Conservation (phyloP, 2,329 filamentous ascomycete genomes). For the Phaeosphaeria sp. region DNA sequence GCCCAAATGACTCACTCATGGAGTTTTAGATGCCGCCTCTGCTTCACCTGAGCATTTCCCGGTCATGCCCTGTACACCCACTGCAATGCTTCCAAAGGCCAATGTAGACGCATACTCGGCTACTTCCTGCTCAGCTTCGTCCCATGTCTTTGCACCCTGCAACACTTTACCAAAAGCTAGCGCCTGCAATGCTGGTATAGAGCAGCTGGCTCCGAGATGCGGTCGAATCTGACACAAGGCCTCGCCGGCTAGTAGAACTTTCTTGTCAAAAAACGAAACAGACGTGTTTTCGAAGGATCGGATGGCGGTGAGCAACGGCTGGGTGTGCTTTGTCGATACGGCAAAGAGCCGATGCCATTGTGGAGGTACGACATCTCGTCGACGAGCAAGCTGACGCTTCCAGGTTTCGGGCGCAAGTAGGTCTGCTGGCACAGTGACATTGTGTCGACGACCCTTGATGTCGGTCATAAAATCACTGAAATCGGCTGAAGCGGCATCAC, state of each 20-base stretch:
- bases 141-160: slow-evolving; percentile 36
- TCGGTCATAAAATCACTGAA: slow-evolving; percentile 52
- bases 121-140: slow-evolving; percentile 39
- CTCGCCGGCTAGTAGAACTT: slow-evolving; percentile 54
- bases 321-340: slow-evolving; percentile 26
- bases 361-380: slow-evolving; percentile 34
- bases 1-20: background rate
- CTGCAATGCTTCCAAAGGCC: slow-evolving; percentile 13
- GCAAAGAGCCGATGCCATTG: slow-evolving; percentile 49
- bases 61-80: slow-evolving; percentile 20
- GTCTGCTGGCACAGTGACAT: slow-evolving; percentile 49
- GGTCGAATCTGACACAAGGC: slow-evolving; percentile 52
- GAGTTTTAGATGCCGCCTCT: background rate
- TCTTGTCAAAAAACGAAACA: slow-evolving; percentile 47
- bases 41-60: slow-evolving; percentile 19
- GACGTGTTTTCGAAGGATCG: slow-evolving; percentile 45
- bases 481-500: slow-evolving; percentile 33
- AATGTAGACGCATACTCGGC: slow-evolving; percentile 33
- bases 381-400: slow-evolving; percentile 35
- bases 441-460: slow-evolving; percentile 41
- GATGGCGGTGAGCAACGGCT: slow-evolving; percentile 53
- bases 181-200: slow-evolving; percentile 52
- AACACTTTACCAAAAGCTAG: slow-evolving; percentile 44
- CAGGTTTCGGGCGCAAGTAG: slow-evolving; percentile 44
- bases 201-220: slow-evolving; percentile 52